Evolutionary conservation across 2,329 filamentous ascomycete genomes (phyloP).

Genomic region (Fusarium tricinctum): DNA sequence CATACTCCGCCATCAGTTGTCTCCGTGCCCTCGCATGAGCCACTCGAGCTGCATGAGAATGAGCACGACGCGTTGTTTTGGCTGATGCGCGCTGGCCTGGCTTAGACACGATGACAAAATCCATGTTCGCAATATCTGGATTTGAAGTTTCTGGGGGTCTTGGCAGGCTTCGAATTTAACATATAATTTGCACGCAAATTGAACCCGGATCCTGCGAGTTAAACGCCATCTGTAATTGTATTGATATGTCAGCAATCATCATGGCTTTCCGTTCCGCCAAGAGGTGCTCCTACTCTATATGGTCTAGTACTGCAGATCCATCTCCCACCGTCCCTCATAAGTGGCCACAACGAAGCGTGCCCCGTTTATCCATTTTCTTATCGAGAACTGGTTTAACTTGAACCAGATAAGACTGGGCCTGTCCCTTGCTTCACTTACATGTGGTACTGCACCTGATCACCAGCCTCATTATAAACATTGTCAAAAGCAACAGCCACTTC

Average conservation of each 20-base stretch:
- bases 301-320: not conserved
- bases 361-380: too few relatives aligned
- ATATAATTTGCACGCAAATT: not conserved
- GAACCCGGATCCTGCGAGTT: not conserved
- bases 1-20: not conserved
- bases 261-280: conserved; percentile 4
- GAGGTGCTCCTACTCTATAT: conserved; percentile 27
- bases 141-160: not conserved
- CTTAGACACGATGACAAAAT: conserved; percentile 1
- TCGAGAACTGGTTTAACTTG: too few relatives aligned
- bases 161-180: not conserved
- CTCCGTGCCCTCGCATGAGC: conserved; percentile 8
- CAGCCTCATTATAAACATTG: conserved; percentile 36
- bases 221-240: too few relatives aligned
- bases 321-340: not conserved
- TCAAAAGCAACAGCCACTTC: conserved; percentile 51
- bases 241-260: not conserved
- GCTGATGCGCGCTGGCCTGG: conserved; percentile 8
- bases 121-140: not conserved
- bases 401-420: too few relatives aligned
- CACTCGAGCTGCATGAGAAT: conserved; percentile 20
- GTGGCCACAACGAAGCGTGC: not conserved
- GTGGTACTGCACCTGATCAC: conserved; percentile 36
- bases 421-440: conserved; percentile 9
- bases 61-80: conserved; percentile 7